Percentiles rank a stretch among this genome's conserved stretches.
These are phyloP conservation scores for Pleomassaria siparia DNA, from an alignment of 2,329 filamentous ascomycete genomes.

Conservation along the genomic window DNA sequence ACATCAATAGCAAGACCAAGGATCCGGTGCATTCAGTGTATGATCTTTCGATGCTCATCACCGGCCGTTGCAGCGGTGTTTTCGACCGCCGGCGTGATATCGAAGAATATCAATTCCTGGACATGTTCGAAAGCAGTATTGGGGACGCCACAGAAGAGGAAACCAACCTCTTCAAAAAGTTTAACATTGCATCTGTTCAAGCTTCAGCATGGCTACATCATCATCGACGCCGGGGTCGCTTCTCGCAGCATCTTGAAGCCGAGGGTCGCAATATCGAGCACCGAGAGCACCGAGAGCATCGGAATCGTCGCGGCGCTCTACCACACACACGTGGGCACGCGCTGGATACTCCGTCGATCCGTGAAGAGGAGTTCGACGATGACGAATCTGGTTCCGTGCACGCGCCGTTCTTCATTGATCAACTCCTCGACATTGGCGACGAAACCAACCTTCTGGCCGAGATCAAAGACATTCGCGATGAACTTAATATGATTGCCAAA, in stretches of 20 bases:
- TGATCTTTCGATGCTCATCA: constrained; percentile 64
- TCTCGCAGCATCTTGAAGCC: constrained; percentile 39
- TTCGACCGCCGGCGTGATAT: constrained; percentile 63
- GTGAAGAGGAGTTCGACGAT: constrained; percentile 37
- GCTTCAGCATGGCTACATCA: constrained; percentile 58
- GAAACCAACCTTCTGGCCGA: constrained; percentile 65
- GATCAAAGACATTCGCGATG: constrained; percentile 68
- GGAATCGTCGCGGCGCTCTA: constrained; percentile 25
- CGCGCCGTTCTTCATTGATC: constrained; percentile 54
- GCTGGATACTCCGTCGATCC: constrained; percentile 22
- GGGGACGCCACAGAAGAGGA: constrained; percentile 53
- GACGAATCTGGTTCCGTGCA: constrained; percentile 23
- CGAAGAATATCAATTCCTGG: constrained; percentile 64
- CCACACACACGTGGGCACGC: constrained; percentile 34
- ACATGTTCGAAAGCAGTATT: constrained; percentile 68
- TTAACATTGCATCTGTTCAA: constrained; percentile 60
- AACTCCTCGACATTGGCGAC: constrained; percentile 59
- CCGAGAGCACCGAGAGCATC: not conserved
- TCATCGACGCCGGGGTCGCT: constrained; percentile 48
- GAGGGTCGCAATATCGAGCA: constrained; percentile 37
- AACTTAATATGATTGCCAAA: constrained; percentile 63
- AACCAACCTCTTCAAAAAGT: constrained; percentile 61
- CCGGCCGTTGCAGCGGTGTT: constrained; percentile 60
- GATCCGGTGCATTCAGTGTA: constrained; percentile 63
- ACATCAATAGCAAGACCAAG: constrained; percentile 65